phyloP scores from a whole-genome alignment of 1,139 yeast species.

The Geotrichum cucujoidarum region DNA sequence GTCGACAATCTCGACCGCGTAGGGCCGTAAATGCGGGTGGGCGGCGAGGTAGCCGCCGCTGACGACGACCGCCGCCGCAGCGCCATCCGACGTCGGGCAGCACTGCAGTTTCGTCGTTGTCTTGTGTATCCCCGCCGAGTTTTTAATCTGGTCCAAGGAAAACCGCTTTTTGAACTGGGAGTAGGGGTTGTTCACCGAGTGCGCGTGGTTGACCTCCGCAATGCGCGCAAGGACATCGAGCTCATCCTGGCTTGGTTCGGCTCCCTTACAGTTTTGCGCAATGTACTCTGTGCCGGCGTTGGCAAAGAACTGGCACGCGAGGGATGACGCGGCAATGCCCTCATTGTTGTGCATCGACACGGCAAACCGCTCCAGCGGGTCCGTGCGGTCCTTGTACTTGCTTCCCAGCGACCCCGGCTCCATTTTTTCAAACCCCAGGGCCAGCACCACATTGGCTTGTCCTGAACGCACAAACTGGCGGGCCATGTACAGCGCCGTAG shows the following conservation, averaged over 20 bases:
- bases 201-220: constrained; percentile 31
- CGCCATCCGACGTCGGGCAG: constrained; percentile 57
- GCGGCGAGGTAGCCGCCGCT: constrained; percentile 65
- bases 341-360: constrained; percentile 25
- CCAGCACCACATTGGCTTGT: constrained; percentile 29
- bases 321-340: constrained; percentile 25
- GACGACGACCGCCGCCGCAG: constrained; percentile 74
- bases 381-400: constrained; percentile 28
- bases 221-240: constrained; percentile 29
- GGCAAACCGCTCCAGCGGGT: constrained; percentile 28
- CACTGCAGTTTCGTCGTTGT: constrained; percentile 31
- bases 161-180: constrained; percentile 31
- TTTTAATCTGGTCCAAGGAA: constrained; percentile 30
- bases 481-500: constrained; percentile 31
- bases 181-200: constrained; percentile 34
- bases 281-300: constrained; percentile 33
- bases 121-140: constrained; percentile 29
- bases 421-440: constrained; percentile 35
- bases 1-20: constrained; percentile 32
- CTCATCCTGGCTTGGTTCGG: constrained; percentile 13
- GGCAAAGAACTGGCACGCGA: constrained; percentile 33
- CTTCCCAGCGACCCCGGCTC: constrained; percentile 30
- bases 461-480: constrained; percentile 29
- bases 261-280: constrained; percentile 23
- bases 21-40: constrained; percentile 29